Conservation (phyloP, 768 basidiomycete species). For the Pleurotus citrinopileatus region DNA sequence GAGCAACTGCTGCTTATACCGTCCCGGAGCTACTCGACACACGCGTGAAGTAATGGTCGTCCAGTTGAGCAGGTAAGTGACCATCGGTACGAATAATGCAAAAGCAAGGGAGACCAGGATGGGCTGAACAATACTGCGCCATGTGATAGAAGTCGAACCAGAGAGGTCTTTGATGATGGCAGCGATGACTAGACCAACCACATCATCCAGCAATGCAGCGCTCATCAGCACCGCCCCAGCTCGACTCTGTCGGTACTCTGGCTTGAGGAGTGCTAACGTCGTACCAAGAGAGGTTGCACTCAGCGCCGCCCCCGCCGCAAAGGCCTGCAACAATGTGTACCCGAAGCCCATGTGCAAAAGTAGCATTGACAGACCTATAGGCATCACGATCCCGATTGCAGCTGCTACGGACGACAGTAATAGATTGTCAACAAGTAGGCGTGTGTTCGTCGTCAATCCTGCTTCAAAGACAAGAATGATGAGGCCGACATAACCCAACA, state of each 20-base stretch:
- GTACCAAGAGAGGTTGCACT: constrained; percentile 68
- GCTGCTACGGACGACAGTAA: constrained; percentile 47
- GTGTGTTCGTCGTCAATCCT: constrained; percentile 50
- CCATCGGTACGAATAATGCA: constrained; percentile 33
- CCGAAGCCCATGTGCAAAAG: constrained; percentile 39
- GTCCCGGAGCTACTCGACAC: background rate
- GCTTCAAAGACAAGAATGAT: constrained; percentile 59
- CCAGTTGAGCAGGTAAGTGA: constrained; percentile 22
- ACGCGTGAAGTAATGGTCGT: background rate
- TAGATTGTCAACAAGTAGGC: constrained; percentile 42
- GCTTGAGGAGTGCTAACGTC: constrained; percentile 56
- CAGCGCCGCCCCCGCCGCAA: constrained; percentile 60
- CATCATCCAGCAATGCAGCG: constrained; percentile 66
- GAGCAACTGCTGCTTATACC: constrained; percentile 16
- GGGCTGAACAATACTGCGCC: constrained; percentile 46
- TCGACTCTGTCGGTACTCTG: constrained; percentile 42
- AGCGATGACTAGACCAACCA: constrained; percentile 58
- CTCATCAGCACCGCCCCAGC: constrained; percentile 57
- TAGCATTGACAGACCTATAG: constrained; percentile 46
- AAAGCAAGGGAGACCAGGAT: constrained; percentile 55
- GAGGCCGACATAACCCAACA: constrained; percentile 39
- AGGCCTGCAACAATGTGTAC: constrained; percentile 43
- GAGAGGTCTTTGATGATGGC: constrained; percentile 47
- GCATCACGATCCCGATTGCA: constrained; percentile 47
- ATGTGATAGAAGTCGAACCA: constrained; percentile 17